Percentiles rank a stretch among this genome's conserved stretches.
These are phyloP conservation scores for Selaginella tamariscina DNA, from an alignment of 75 land plant species.

Conservation along the genomic window DNA sequence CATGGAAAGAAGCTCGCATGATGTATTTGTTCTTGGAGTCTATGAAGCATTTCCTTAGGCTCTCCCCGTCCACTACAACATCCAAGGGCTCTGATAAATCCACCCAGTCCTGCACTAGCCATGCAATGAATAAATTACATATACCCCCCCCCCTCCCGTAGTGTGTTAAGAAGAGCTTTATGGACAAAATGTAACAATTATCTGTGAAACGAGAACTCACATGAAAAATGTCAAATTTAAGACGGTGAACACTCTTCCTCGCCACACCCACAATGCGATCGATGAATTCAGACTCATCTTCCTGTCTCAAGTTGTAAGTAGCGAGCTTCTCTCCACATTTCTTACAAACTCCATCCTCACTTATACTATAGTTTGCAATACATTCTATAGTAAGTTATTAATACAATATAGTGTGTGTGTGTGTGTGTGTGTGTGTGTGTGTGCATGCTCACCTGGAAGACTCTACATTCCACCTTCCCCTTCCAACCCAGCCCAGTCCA, in stretches of 20 bases:
- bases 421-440: no score
- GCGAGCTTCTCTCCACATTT: neutral
- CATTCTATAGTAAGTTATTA: no score
- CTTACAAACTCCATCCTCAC: neutral
- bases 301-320: neutral
- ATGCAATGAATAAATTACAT: no score
- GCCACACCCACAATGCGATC: neutral
- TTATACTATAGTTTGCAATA: no score
- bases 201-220: neutral
- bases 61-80: neutral
- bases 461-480: neutral
- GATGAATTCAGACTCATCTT: neutral
- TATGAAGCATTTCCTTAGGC: neutral
- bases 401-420: no score
- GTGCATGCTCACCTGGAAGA: no score
- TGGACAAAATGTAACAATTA: neutral
- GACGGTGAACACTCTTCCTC: neutral
- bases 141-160: no score
- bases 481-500: neutral
- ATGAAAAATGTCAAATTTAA: neutral
- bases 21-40: neutral
- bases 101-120: neutral
- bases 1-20: neutral
- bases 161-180: neutral
- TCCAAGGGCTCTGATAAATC: neutral